Conservation (phyloP, 1,284 basidiomycete species). For the Cutaneotrichosporon cavernicola region DNA sequence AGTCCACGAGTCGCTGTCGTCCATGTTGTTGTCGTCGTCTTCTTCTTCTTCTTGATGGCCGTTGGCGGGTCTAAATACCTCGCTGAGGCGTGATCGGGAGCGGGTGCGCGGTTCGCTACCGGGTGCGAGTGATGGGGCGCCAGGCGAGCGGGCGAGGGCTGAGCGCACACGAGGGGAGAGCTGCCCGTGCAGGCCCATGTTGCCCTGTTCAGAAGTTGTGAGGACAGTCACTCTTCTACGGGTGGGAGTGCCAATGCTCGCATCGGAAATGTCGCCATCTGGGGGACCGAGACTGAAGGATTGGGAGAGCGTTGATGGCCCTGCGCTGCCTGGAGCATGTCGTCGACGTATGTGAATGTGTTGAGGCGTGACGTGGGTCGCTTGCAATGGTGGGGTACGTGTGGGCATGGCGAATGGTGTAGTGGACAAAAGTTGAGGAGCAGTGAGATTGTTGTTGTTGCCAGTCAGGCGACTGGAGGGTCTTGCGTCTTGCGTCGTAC, state of each 20-base stretch:
- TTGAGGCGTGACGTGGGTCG: slow-evolving; percentile 17
- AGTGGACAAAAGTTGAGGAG: not conserved
- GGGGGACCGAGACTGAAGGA: slow-evolving; percentile 22
- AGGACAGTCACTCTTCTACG: slow-evolving; percentile 17
- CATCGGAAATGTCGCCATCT: slow-evolving; percentile 14
- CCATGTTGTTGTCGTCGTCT: slow-evolving; percentile 52
- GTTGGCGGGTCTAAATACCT: slow-evolving; percentile 11
- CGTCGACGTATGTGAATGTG: slow-evolving; percentile 3
- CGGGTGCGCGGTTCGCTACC: slow-evolving; percentile 16
- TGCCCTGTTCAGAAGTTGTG: slow-evolving; percentile 22
- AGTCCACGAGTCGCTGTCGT: slow-evolving; percentile 65
- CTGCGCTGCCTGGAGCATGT: slow-evolving; percentile 8
- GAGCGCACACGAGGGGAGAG: slow-evolving; percentile 25
- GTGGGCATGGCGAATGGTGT: slow-evolving; percentile 15
- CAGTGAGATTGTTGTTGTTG: slow-evolving; percentile 3
- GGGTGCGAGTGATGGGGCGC: slow-evolving; percentile 1
- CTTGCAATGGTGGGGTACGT: slow-evolving; percentile 17
- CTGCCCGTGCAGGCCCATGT: slow-evolving; percentile 25
- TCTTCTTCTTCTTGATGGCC: slow-evolving; percentile 4
- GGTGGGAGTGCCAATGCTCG: slow-evolving; percentile 20
- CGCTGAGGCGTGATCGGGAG: slow-evolving; percentile 18
- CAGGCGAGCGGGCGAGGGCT: slow-evolving; percentile 8
- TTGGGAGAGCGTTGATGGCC: slow-evolving; percentile 14
- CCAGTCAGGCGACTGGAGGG: not conserved
- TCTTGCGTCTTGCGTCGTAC: not conserved